Evolutionary conservation across 495 filamentous ascomycete species (phyloP).

Genomic region (Podospora bellae-mahoneyi): DNA sequence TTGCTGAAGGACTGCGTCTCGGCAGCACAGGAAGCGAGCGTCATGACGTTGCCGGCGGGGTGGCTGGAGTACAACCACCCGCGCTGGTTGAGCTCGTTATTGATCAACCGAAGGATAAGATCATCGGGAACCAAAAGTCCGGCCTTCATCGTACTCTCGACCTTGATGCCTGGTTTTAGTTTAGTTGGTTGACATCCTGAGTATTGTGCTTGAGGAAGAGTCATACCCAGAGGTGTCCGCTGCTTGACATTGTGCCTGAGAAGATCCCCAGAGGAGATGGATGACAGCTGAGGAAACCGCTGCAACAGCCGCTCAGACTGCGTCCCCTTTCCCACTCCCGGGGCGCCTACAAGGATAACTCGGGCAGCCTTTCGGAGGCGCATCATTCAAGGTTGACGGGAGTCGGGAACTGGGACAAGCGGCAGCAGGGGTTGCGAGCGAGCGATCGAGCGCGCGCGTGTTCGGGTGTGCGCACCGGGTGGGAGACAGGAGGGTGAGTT

Average conservation of each 20-base stretch:
- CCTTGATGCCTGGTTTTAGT: conserved; percentile 66
- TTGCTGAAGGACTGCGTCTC: conserved; percentile 19
- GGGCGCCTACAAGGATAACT: conserved; percentile 93
- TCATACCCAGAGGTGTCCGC: conserved; percentile 77
- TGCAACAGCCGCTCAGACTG: conserved; percentile 84
- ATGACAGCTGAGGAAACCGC: conserved; percentile 81
- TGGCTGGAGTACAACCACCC: conserved; percentile 65
- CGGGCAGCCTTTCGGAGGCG: conserved; percentile 78
- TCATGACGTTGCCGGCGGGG: conserved; percentile 39
- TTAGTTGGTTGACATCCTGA: background rate
- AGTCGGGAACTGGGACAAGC: background rate
- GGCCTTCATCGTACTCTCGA: conserved; percentile 78
- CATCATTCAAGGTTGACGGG: conserved; percentile 33
- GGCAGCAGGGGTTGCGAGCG: conserved; percentile 3
- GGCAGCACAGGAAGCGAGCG: conserved; percentile 37
- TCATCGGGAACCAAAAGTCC: conserved; percentile 83
- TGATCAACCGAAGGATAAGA: conserved; percentile 88
- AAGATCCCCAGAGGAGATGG: conserved; percentile 91
- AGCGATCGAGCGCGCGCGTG: background rate
- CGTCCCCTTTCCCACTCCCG: conserved; percentile 88
- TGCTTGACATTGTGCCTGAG: conserved; percentile 88
- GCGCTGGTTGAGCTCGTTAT: conserved; percentile 74
- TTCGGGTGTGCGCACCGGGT: background rate
- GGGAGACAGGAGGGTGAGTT: background rate
- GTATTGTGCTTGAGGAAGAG: background rate